phyloP scores from a whole-genome alignment of 345 rosid genomes.

The Euphorbia lathyris region DNA sequence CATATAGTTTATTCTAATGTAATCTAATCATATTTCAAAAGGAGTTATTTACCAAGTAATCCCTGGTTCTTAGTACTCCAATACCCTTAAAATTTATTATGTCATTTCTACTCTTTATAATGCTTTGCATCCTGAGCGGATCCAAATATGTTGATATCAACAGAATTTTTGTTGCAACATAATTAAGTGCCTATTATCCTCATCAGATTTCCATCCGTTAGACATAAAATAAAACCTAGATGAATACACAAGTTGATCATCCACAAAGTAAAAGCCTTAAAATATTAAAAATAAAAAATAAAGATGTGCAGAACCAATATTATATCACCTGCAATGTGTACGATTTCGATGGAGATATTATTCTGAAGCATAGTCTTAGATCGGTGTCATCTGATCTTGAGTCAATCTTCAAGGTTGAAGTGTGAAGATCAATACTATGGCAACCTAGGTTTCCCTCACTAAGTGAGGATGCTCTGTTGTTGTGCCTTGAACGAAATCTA shows the following conservation, averaged over 20 bases:
- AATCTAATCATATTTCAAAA: background rate
- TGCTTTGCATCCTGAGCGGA: background rate
- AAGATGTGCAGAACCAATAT: background rate
- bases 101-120: background rate
- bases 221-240: background rate
- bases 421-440: constrained; percentile 57
- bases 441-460: constrained; percentile 52
- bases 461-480: constrained; percentile 52
- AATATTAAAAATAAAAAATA: background rate
- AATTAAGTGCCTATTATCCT: background rate
- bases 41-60: background rate
- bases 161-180: background rate
- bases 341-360: constrained; percentile 69
- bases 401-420: constrained; percentile 67
- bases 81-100: background rate
- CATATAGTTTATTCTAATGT: background rate
- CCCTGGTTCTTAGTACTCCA: background rate
- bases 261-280: background rate
- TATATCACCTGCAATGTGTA: constrained; percentile 75
- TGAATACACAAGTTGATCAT: background rate
- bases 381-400: constrained; percentile 76
- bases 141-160: background rate
- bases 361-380: constrained; percentile 83
- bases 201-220: background rate
- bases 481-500: constrained; percentile 70